These are phyloP conservation scores for Amanita jacksonii DNA, from an alignment of 768 basidiomycete genomes.

Conservation along the genomic window DNA sequence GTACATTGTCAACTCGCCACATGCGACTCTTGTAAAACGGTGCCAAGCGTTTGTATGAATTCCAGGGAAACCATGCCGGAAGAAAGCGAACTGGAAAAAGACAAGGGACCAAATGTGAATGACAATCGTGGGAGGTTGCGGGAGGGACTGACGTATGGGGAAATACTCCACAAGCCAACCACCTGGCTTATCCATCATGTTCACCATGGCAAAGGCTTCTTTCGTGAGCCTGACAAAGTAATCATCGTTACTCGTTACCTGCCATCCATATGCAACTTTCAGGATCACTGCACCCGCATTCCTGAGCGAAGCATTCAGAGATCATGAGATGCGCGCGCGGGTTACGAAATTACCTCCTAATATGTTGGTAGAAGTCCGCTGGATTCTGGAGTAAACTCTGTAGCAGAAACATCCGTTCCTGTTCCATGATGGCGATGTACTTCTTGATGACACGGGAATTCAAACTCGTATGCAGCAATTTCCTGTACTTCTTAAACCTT, in stretches of 20 bases:
- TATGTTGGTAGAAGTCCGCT: constrained; percentile 17
- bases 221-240: constrained; percentile 23
- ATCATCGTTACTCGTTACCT: constrained; percentile 24
- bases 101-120: too few relatives aligned
- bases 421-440: constrained; percentile 22
- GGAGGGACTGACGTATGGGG: constrained; percentile 23
- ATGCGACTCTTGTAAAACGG: constrained; percentile 12
- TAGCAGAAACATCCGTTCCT: constrained; percentile 22
- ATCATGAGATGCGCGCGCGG: not conserved
- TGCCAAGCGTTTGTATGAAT: constrained; percentile 27
- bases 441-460: constrained; percentile 23
- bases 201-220: constrained; percentile 19
- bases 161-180: constrained; percentile 31
- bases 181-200: constrained; percentile 19
- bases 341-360: constrained; percentile 20
- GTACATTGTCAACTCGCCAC: constrained; percentile 15
- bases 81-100: constrained; percentile 25
- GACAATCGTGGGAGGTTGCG: not conserved
- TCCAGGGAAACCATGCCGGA: constrained; percentile 35
- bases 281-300: constrained; percentile 26
- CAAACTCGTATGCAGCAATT: constrained; percentile 27
- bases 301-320: constrained; percentile 12
- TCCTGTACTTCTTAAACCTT: constrained; percentile 26
- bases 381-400: constrained; percentile 20
- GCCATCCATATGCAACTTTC: constrained; percentile 32